Conservation (phyloP, 345 rosid species). For the Brassica juncea region DNA sequence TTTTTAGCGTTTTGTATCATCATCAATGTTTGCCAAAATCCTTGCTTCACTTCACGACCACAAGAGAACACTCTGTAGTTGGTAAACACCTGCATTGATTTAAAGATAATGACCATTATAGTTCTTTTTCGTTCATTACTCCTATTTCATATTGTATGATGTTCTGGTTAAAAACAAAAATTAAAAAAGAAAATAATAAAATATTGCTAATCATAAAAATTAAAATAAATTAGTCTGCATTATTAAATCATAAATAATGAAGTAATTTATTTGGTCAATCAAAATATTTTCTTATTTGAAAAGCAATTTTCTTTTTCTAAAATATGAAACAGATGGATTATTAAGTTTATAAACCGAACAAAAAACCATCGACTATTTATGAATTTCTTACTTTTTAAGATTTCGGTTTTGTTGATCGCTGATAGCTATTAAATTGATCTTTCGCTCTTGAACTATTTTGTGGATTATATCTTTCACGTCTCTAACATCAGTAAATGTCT, state of each 20-base stretch:
- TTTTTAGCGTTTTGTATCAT: background rate
- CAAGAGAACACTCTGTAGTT: slow-evolving; percentile 16
- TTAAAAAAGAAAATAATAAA: background rate
- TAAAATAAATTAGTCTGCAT: too few species aligned
- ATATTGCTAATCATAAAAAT: too few species aligned
- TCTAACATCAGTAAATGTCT: slow-evolving; percentile 43
- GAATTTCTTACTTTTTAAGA: slow-evolving; percentile 40
- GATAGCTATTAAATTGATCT: slow-evolving; percentile 39
- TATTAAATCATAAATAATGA: too few species aligned
- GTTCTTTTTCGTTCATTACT: background rate
- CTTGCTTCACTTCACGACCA: slow-evolving; percentile 15
- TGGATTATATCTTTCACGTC: slow-evolving; percentile 41
- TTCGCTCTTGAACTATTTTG: slow-evolving; percentile 37
- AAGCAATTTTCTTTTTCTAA: too few species aligned
- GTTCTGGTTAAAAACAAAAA: too few species aligned
- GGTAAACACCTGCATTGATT: slow-evolving; percentile 27
- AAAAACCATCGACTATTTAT: background rate
- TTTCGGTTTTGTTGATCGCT: slow-evolving; percentile 30
- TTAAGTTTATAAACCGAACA: background rate
- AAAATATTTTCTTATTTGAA: too few species aligned
- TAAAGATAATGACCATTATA: background rate
- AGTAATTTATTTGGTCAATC: too few species aligned
- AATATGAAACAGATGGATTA: background rate
- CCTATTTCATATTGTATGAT: background rate
- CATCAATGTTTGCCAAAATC: background rate